Evolutionary conservation across 176 grass and related monocot genomes (phyloP), one percentile per base, ranked within the genome.

Genomic region (Oropetium thomaeum): DNA sequence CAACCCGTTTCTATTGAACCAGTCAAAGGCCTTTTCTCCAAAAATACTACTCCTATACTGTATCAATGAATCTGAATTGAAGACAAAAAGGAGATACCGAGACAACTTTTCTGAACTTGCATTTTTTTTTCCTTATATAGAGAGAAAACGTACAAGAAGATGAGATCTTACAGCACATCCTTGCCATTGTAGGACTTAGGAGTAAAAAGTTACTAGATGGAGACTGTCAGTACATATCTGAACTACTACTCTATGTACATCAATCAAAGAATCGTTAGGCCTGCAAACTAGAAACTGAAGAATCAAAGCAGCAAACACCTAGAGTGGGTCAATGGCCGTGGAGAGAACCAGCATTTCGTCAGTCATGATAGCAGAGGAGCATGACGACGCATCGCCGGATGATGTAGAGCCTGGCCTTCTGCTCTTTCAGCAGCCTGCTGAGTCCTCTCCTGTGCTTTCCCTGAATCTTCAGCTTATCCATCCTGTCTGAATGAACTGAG

Each of bases 311-410:
- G 15, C 33, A 58, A 42, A 52, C 64, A 71, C 78, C 78, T 47
- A 77, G 31, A 72, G 17, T 8, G 22, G 27, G 12, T 15, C 68
- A 27, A 4, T 27, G 35, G 20, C 54, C 43, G 54, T 8, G 67
- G 70, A 43, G n/a, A 39, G 30, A 82, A 60, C 29, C 16, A 20
- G 29, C 26, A 25, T 19, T 26, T 9, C 29, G n/a, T 72, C 64
- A 90, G 54, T 90, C 87, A 82, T 90, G 87, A 55, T 78, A 86
- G 75, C 83, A 90, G 63, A 90, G 88, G 9, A 90, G 88, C 75
- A 83, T 86, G 69, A 90, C 83, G 27, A 90, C 74, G 63, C 88
- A 90, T 68, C 88, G 68, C 37, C 69, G 69, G 73, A 90, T 86
- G 55, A 86, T 86, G 79, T 83, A 86, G 34, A 90, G 79, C 79